Evolutionary conservation across 768 basidiomycete genomes (phyloP), one percentile per base, ranked within the genome.

Genomic region (Tricholoma sp.): DNA sequence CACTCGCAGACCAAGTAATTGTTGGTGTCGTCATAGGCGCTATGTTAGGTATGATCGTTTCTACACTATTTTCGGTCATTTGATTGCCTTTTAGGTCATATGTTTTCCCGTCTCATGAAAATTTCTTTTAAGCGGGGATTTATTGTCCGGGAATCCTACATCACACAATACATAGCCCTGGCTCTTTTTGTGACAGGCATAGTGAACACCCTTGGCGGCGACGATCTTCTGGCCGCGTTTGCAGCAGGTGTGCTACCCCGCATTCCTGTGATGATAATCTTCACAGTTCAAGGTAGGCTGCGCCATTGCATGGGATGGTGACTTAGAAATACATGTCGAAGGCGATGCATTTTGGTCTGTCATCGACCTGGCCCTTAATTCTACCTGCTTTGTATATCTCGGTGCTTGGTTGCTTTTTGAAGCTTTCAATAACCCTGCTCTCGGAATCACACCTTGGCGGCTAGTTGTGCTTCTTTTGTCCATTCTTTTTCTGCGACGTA

Each of bases 151-250:
- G 88, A 94, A 72, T 93, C 91, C 1, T 95, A 86, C 67, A 83
- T 95, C 19, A 88, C 91, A 0, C 94, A 96, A 67, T 91, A 86
- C 64, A 71, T 91, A 11, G 83, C 88, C 0, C 71, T 93, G 11
- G 74, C 89, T 0, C 69, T 91, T 14, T 83, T 93, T 61, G 86
- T 83, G 0, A 82, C 84, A 24, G 95, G 94, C n/a, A 71, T 91
- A 41, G 85, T 86, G 7, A 87, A 84, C 47, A 82, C 90, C 0
- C 71, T 95, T 27, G 94, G 91, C 4, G 88, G 80, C 52, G 94
- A 96, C 63, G 94, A 96, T 66, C 80, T 98, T 12, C 73, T 98
- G 39, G 94, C 93, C 2, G 84, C 91, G 0, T 98, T 97, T 66
- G 88, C 89, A 52, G 85, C 85, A 64, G 88, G 88, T 46, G 14